Evolutionary conservation across 192 early-diverging fungal species (phyloP).

Genomic region (Backusella luteola): DNA sequence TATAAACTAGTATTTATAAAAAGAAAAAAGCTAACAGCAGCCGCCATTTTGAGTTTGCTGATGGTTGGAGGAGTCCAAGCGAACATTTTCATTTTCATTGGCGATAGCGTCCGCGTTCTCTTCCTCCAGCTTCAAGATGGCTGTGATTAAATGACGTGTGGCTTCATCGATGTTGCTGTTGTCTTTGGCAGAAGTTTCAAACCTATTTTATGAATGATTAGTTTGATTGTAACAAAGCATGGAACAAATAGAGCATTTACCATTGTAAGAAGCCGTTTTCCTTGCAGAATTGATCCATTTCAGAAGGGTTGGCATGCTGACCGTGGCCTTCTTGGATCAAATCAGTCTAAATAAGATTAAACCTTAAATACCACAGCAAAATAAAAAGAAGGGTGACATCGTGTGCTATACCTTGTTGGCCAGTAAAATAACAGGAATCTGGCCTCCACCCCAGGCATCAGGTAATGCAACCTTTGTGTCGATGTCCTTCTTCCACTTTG

Average conservation of each 20-base stretch:
- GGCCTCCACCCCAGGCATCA: conserved; percentile 43
- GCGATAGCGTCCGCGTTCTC: conserved; percentile 17
- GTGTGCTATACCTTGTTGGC: conserved; percentile 52
- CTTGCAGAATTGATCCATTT: conserved; percentile 49
- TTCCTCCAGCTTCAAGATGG: conserved; percentile 42
- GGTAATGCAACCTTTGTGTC: conserved; percentile 57
- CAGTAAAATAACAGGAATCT: conserved; percentile 53
- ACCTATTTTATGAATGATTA: conserved; percentile 33
- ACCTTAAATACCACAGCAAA: background rate
- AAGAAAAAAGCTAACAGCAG: conserved; percentile 1
- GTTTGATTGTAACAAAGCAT: background rate
- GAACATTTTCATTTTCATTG: conserved; percentile 2
- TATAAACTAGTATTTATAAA: too few species aligned
- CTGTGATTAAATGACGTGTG: conserved; percentile 44
- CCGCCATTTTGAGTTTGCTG: conserved; percentile 6
- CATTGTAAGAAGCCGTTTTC: conserved; percentile 54
- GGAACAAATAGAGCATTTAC: conserved; percentile 19
- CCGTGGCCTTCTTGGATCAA: conserved; percentile 36
- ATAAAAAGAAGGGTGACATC: background rate
- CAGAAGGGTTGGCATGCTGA: conserved; percentile 29
- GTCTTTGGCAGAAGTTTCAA: conserved; percentile 63
- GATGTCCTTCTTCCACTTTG: conserved; percentile 58
- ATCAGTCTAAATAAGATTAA: conserved; percentile 38
- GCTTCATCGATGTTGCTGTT: conserved; percentile 61
- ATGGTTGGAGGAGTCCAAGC: conserved; percentile 14